These are phyloP conservation scores for Neoconidiobolus thromboides DNA, from an alignment of 371 early-diverging fungal species.

Conservation along the genomic window DNA sequence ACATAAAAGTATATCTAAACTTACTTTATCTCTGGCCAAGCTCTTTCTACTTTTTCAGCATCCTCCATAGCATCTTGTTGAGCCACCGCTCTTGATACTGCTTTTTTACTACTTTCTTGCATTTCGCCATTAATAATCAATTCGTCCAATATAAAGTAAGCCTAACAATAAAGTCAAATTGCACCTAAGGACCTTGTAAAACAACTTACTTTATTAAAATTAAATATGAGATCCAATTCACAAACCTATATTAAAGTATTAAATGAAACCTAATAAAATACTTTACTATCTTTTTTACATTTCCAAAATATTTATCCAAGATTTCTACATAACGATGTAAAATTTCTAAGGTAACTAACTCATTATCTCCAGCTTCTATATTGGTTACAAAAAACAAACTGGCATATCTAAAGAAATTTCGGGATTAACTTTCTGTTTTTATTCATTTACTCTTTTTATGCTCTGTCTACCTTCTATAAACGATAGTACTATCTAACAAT, in stretches of 20 bases:
- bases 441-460: not conserved
- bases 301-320: conserved; percentile 91
- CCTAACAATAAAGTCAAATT: not conserved
- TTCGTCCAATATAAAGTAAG: conserved; percentile 29
- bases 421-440: not conserved
- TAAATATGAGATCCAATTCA: conserved; percentile 74
- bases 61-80: conserved; percentile 60
- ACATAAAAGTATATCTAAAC: not conserved
- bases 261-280: not conserved
- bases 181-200: not conserved
- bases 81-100: conserved; percentile 45
- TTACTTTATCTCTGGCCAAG: conserved; percentile 1
- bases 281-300: conserved; percentile 28
- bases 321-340: conserved; percentile 96
- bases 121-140: conserved; percentile 65
- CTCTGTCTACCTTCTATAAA: conserved; percentile 58
- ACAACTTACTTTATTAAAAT: conserved; percentile 52
- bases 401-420: conserved; percentile 53
- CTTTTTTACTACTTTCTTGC: conserved; percentile 65
- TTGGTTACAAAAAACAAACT: conserved; percentile 91
- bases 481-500: conserved; percentile 67
- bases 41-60: conserved; percentile 18
- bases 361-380: conserved; percentile 77
- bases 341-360: conserved; percentile 78
- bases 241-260: conserved; percentile 37